These are phyloP conservation scores for Panicum miliaceum DNA, from an alignment of 176 grass and related monocot genomes.

Conservation along the genomic window DNA sequence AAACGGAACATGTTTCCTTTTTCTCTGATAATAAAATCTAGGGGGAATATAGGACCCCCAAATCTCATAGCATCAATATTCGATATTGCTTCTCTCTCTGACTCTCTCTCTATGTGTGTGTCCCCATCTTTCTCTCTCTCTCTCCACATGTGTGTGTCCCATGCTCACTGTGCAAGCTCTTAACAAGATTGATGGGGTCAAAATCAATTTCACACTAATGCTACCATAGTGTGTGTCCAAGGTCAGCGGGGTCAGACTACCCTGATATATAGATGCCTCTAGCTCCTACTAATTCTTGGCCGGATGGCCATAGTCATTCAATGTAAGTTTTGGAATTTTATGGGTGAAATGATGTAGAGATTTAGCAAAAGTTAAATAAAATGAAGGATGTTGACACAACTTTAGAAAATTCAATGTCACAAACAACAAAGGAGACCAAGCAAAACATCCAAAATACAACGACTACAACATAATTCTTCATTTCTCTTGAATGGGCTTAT, in stretches of 20 bases:
- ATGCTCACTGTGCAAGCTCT: not conserved
- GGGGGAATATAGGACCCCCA: no score
- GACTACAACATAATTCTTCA: not conserved
- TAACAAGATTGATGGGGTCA: not conserved
- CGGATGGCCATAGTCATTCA: not conserved
- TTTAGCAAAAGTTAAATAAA: not conserved
- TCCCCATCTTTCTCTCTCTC: no score
- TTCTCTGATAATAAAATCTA: no score
- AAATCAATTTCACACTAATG: no score
- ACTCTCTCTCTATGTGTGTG: no score
- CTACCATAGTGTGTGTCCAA: not conserved
- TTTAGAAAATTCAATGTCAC: not conserved
- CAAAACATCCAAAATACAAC: slow-evolving; percentile 19
- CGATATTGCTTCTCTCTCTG: no score
- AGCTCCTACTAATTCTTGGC: not conserved
- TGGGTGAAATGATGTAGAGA: not conserved
- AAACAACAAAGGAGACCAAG: not conserved
- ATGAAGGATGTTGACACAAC: not conserved
- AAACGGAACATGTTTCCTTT: no score
- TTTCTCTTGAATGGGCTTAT: not conserved
- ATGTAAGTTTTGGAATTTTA: not conserved
- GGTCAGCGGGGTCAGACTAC: not conserved
- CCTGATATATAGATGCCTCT: not conserved
- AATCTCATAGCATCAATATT: no score
- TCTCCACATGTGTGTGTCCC: no score